phyloP scores from a whole-genome alignment of 805 yeast species.

The Candida multigemmis region DNA sequence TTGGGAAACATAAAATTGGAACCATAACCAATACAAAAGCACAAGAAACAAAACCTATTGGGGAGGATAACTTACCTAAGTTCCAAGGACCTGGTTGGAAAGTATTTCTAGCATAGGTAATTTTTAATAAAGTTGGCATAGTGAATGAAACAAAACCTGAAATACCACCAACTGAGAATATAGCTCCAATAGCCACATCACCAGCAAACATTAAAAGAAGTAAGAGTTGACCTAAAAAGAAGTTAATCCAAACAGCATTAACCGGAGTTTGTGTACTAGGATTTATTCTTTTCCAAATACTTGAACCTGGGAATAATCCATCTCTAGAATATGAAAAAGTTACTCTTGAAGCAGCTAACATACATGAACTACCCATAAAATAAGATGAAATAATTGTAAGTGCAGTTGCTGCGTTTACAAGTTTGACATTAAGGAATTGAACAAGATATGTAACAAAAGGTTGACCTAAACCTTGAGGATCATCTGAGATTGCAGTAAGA shows the following conservation, averaged over 20 bases:
- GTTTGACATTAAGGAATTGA: slow-evolving; percentile 35
- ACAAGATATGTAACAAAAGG: slow-evolving; percentile 49
- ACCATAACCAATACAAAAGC: slow-evolving; percentile 47
- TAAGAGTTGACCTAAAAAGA: slow-evolving; percentile 44
- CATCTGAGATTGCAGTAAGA: slow-evolving; percentile 35
- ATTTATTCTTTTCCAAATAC: slow-evolving; percentile 40
- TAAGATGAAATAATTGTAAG: slow-evolving; percentile 31
- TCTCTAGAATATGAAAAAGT: slow-evolving; percentile 63
- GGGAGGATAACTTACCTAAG: slow-evolving; percentile 44
- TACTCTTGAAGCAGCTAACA: slow-evolving; percentile 60
- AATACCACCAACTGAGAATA: slow-evolving; percentile 66
- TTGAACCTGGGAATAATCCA: slow-evolving; percentile 54
- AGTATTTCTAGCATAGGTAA: slow-evolving; percentile 41
- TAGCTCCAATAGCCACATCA: slow-evolving; percentile 58
- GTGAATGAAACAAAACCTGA: slow-evolving; percentile 60
- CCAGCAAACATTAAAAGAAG: slow-evolving; percentile 55
- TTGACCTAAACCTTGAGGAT: slow-evolving; percentile 43
- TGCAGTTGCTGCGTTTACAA: slow-evolving; percentile 26
- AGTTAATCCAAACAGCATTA: slow-evolving; percentile 54
- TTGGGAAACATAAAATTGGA: slow-evolving; percentile 54
- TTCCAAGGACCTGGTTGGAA: slow-evolving; percentile 64
- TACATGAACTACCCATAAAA: slow-evolving; percentile 35
- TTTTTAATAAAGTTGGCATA: slow-evolving; percentile 52
- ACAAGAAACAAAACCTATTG: slow-evolving; percentile 39
- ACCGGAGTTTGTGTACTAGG: slow-evolving; percentile 51